Evolutionary conservation across 2,329 filamentous ascomycete species (phyloP), one percentile per base, ranked within the genome.

Genomic region (Claviceps sp.): DNA sequence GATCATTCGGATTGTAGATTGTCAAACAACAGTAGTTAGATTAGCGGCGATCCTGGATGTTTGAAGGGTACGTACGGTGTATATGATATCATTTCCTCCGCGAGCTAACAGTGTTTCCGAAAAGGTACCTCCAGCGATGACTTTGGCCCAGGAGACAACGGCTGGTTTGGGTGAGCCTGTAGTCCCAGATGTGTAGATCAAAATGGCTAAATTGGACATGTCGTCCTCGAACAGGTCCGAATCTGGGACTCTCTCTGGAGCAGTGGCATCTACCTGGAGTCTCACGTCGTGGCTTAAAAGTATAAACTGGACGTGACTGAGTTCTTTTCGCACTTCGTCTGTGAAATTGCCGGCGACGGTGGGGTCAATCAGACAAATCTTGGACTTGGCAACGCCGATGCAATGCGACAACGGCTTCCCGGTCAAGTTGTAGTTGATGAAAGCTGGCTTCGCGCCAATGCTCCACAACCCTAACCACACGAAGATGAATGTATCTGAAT

Each of bases 141-240:
- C 67, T 63, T 89, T 89, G 22, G 69, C 71, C 84, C 84, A 89
- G n/a, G 81, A 80, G 1, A 89, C 77, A 48, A 89, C 81, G 11
- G 85, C 86, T 0, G 85, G 79, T 62, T 94, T 94, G 9, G 89
- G 88, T 56, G 94, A 69, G 1, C 89, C 89, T 0, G 89, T 94
- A 0, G 89, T 94, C 18, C 89, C 89, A 34, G 84, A 89, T 0
- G 89, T 94, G 65, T 87, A 94, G 58, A 95, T 90, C 56, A 95
- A 75, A 45, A 85, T 74, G 1, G 79, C 84, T 70, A 88, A 80
- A 53, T 81, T 76, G 7, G 74, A 67, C 6, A 70, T 61, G 18
- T 70, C 67, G 52, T 74, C 65, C 16, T 79, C 74, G 47, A 69
- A 66, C 54, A 82, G 75, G 46, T 73, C 67, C 46, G 73, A 66